A percentile compares a stretch with the other conserved stretches of the same genome.
These are phyloP conservation scores for Penicillium samsonianum DNA, from an alignment of 495 filamentous ascomycete species.

Conservation along the genomic window DNA sequence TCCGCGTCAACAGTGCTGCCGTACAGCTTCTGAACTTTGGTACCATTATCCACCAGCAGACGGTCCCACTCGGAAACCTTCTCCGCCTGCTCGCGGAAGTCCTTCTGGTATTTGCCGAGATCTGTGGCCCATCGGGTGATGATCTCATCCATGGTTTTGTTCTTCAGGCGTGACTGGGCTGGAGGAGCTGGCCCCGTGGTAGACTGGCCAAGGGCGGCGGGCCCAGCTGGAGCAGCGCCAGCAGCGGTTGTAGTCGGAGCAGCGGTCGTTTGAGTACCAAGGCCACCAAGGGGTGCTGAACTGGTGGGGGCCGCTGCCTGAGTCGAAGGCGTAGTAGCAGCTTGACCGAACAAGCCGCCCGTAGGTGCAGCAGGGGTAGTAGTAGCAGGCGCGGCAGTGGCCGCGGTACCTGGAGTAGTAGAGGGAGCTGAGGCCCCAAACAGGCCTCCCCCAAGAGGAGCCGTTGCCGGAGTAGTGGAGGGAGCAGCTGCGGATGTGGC, in stretches of 20 bases:
- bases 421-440: conserved; percentile 42
- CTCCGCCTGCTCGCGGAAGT: conserved; percentile 85
- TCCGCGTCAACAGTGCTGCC: conserved; percentile 87
- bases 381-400: conserved; percentile 25
- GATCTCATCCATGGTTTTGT: conserved; percentile 99
- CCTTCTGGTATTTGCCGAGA: conserved; percentile 90
- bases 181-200: conserved; percentile 75
- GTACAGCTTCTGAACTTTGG: conserved; percentile 89
- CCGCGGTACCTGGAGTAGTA: conserved; percentile 31
- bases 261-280: conserved; percentile 21
- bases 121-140: conserved; percentile 97
- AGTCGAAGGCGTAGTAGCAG: conserved; percentile 29
- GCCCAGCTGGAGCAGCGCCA: conserved; percentile 31
- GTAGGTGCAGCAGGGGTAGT: conserved; percentile 25
- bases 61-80: conserved; percentile 91
- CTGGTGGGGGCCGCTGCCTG: conserved; percentile 24
- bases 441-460: conserved; percentile 37
- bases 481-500: conserved; percentile 39
- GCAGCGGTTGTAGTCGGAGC: conserved; percentile 27
- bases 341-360: conserved; percentile 34
- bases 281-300: conserved; percentile 19
- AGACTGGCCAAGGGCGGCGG: conserved; percentile 60
- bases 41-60: conserved; percentile 84
- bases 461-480: conserved; percentile 43
- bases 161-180: conserved; percentile 84